Evolutionary conservation across 768 basidiomycete genomes (phyloP).

Genomic region (Pleurotus platypus): DNA sequence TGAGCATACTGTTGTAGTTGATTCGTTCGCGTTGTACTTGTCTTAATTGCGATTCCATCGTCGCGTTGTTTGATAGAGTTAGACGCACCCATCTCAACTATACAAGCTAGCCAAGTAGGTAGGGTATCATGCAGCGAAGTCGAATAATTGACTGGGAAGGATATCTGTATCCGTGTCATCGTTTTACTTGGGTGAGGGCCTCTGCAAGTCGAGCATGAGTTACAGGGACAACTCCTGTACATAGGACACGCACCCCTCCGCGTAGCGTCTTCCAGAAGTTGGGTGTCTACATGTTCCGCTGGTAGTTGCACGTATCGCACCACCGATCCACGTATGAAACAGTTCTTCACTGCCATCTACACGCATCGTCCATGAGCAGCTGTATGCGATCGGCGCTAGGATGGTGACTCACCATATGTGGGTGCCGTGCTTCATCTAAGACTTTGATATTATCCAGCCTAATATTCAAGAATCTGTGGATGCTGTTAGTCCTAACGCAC

Average conservation of each 20-base stretch:
- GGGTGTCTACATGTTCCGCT: constrained; percentile 90
- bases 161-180: constrained; percentile 18
- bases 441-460: constrained; percentile 92
- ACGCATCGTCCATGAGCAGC: background rate
- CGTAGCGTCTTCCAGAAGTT: constrained; percentile 93
- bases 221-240: background rate
- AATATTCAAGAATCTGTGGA: constrained; percentile 85
- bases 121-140: no score
- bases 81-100: no score
- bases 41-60: no score
- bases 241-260: constrained; percentile 66
- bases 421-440: constrained; percentile 87
- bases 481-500: background rate
- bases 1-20: no score
- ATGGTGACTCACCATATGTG: constrained; percentile 79
- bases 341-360: constrained; percentile 98
- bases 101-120: no score
- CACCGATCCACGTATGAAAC: constrained; percentile 97
- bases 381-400: background rate
- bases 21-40: no score
- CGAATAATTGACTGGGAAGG: no score
- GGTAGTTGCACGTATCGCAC: constrained; percentile 97
- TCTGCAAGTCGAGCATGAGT: constrained; percentile 26
- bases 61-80: no score
- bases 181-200: constrained; percentile 42